A percentile compares a stretch with the other conserved stretches of the same genome.
Conservation (phyloP, 2,329 filamentous ascomycete species). For the Ceratocystiopsis minuta region DNA sequence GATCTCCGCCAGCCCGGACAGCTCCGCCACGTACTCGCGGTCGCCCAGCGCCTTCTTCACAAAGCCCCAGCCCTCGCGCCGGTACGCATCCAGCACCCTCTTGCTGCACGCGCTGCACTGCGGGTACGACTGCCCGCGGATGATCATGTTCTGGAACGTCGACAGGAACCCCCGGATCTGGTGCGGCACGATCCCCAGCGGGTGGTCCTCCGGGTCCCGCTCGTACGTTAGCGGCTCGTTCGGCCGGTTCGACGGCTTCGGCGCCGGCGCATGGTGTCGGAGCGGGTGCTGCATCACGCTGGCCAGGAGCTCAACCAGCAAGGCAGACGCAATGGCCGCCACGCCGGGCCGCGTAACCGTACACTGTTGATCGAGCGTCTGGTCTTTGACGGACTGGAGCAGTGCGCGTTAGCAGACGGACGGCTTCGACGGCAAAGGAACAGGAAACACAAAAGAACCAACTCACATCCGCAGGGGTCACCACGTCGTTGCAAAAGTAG, state of each 20-base stretch:
- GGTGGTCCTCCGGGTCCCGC: slow-evolving; percentile 37
- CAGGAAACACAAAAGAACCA: neutral
- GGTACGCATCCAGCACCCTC: slow-evolving; percentile 50
- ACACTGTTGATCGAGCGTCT: slow-evolving; percentile 93
- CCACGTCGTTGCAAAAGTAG: slow-evolving; percentile 97
- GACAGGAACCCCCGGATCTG: slow-evolving; percentile 63
- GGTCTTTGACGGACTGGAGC: slow-evolving; percentile 73
- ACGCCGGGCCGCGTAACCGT: slow-evolving; percentile 90
- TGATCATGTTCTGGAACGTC: slow-evolving; percentile 54
- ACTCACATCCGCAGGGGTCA: slow-evolving; percentile 79
- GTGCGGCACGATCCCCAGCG: slow-evolving; percentile 57
- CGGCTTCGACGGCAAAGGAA: too few species aligned
- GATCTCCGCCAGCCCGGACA: slow-evolving; percentile 59
- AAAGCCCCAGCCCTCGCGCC: slow-evolving; percentile 54
- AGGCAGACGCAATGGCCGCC: slow-evolving; percentile 76
- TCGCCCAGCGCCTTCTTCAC: slow-evolving; percentile 57
- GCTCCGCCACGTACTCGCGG: slow-evolving; percentile 60
- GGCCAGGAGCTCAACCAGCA: slow-evolving; percentile 77
- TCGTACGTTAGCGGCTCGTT: slow-evolving; percentile 26
- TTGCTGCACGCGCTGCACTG: slow-evolving; percentile 67
- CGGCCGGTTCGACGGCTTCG: slow-evolving; percentile 18
- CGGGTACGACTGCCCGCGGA: slow-evolving; percentile 59
- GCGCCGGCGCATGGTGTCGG: slow-evolving; percentile 43
- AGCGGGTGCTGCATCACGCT: slow-evolving; percentile 76
- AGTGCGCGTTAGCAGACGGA: neutral